Conservation (phyloP, 1,139 yeast species). For the Lodderomyces margitis region DNA sequence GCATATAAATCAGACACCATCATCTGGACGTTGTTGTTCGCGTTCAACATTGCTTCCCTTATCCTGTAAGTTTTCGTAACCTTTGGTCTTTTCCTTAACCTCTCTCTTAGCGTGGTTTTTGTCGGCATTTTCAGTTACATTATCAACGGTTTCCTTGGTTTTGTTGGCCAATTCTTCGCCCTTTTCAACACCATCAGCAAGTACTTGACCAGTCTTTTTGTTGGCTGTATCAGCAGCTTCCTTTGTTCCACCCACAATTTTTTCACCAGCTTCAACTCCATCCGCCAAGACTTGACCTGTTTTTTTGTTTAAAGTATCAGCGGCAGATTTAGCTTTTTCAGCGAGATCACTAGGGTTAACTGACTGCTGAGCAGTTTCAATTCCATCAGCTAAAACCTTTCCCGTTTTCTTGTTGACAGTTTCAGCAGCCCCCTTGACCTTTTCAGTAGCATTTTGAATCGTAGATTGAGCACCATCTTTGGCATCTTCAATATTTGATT, state of each 20-base stretch:
- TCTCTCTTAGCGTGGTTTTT: conserved; percentile 8
- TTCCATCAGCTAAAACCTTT: conserved; percentile 27
- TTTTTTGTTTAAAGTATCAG: conserved; percentile 21
- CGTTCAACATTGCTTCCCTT: conserved; percentile 40
- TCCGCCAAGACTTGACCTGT: conserved; percentile 29
- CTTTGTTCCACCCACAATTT: conserved; percentile 17
- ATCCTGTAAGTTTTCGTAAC: conserved; percentile 40
- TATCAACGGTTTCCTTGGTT: conserved; percentile 12
- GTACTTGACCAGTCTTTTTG: conserved; percentile 25
- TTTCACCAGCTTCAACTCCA: conserved; percentile 23
- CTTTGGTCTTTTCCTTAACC: conserved; percentile 25
- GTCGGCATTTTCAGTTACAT: not conserved
- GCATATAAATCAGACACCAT: conserved; percentile 32
- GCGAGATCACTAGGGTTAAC: conserved; percentile 14
- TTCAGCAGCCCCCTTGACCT: conserved; percentile 1
- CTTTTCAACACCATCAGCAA: conserved; percentile 29
- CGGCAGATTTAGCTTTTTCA: conserved; percentile 12
- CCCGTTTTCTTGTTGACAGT: conserved; percentile 5
- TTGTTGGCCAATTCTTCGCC: conserved; percentile 24
- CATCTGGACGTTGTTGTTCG: conserved; percentile 49
- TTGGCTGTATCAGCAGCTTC: conserved; percentile 19
- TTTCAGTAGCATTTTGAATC: not conserved
- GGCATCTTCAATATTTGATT: conserved; percentile 4
- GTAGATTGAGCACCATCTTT: not conserved
- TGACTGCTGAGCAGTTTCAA: conserved; percentile 24